Base-by-base conservation (phyloP, 257 asterid species). In the Echium plantagineum region DNA sequence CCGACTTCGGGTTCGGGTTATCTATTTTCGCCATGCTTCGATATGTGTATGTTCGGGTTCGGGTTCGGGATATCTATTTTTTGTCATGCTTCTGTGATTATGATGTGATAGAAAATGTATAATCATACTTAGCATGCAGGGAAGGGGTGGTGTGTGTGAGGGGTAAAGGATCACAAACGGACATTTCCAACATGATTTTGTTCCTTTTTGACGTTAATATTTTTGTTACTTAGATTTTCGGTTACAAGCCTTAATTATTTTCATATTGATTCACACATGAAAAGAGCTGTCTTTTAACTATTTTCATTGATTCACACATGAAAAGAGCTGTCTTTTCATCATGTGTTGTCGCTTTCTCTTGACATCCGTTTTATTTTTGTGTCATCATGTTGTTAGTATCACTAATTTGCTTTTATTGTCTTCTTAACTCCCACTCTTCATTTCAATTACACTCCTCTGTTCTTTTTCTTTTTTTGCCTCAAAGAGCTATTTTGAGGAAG, bases 261-360 rank as follows among this genome's bases (percentile, higher is more conserved):
- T 54, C 26, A 20, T n/a, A n/a, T n/a, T 22, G 5, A 1, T 28
- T 53, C 61, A 24, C 66, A 66, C 67, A 72, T 65, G 70, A 72
- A 81, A 75, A 35, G 83, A 71, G 75, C 85, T 74, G 87, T 83
- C 85, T 65, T 68, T 77, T 81, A 6, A 54, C 1, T 54, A 21
- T 54, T 54, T 54, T 54, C 26, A 20, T n/a, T 22, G 5, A 1
- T 28, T 53, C 61, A 24, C 66, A 66, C 67, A 72, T 65, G 70
- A 72, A 81, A 75, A 35, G 83, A 71, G 75, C 85, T 74, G 87
- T 83, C 85, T 65, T 68, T 77, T 81, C 67, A 63, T 71, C 78
- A 65, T 72, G 80, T 74, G 87, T 80, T 72, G 86, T 83, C 95
- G 57, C 73, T 87, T 85, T 81, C 90, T 59, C 85, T 85, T 68